Conservation (phyloP, 2,329 filamentous ascomycete genomes). For the Macroventuria anomochaeta region DNA sequence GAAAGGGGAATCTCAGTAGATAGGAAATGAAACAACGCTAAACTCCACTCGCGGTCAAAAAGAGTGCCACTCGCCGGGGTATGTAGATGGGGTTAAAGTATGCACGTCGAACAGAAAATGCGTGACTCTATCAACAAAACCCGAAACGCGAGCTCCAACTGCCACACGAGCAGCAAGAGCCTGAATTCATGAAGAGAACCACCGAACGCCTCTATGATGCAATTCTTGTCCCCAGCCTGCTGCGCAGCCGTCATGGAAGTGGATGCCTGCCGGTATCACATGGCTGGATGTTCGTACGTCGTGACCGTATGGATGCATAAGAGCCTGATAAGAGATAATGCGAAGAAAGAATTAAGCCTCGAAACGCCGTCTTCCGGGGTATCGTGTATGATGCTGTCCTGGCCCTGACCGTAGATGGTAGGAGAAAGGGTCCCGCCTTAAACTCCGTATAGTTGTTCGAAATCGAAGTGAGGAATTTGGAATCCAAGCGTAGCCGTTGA, state of each 20-base stretch:
- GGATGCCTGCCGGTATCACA: conserved; percentile 23
- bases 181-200: not conserved
- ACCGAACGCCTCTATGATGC: conserved; percentile 24
- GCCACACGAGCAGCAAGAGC: not conserved
- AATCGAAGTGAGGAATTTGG: conserved; percentile 10
- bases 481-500: not conserved
- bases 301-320: conserved; percentile 22
- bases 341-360: conserved; percentile 17
- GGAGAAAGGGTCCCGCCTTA: conserved; percentile 15
- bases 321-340: conserved; percentile 23
- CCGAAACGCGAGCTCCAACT: too few relatives aligned
- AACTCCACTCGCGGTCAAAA: not conserved
- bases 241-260: conserved; percentile 22
- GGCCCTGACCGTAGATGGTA: conserved; percentile 8
- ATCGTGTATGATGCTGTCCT: conserved; percentile 41
- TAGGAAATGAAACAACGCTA: conserved; percentile 1
- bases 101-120: not conserved
- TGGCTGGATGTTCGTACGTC: conserved; percentile 19
- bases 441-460: conserved; percentile 26
- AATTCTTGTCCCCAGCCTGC: conserved; percentile 18
- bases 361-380: conserved; percentile 44
- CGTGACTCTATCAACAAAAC: not conserved
- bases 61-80: conserved; percentile 2
- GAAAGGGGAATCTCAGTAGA: conserved; percentile 16
- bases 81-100: conserved; percentile 14